Percentiles rank a stretch among this genome's conserved stretches.
phyloP scores from a whole-genome alignment of 345 rosid genomes.

The Dipteronia sinensis region DNA sequence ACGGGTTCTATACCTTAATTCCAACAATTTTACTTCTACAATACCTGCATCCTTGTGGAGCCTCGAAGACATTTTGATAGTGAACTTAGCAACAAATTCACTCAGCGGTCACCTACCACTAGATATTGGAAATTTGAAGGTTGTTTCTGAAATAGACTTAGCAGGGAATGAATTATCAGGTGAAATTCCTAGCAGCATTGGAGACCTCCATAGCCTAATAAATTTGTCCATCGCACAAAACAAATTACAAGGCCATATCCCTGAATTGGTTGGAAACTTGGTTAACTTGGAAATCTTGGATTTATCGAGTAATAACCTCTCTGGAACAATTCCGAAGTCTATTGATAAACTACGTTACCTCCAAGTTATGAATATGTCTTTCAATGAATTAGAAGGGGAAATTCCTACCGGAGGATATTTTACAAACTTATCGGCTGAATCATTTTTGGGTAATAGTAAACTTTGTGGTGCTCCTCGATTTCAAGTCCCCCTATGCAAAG shows the following conservation, averaged over 20 bases:
- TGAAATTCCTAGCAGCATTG: too few species aligned
- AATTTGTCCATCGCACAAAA: too few species aligned
- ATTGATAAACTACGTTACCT: slow-evolving; percentile 10
- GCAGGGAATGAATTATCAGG: too few species aligned
- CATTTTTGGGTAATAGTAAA: slow-evolving; percentile 12
- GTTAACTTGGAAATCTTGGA: slow-evolving; percentile 11
- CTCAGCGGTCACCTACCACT: neutral
- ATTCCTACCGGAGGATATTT: slow-evolving; percentile 25
- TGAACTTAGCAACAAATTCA: slow-evolving; percentile 10
- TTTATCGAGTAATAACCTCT: slow-evolving; percentile 16
- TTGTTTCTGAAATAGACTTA: too few species aligned
- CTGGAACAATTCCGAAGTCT: slow-evolving; percentile 21
- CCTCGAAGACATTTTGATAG: neutral
- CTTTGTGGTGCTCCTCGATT: neutral
- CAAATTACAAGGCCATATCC: neutral
- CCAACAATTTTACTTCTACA: neutral
- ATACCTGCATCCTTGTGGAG: neutral
- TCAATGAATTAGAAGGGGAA: slow-evolving; percentile 25
- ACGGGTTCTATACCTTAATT: neutral
- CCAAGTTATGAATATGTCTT: slow-evolving; percentile 12
- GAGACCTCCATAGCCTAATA: too few species aligned
- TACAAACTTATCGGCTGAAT: slow-evolving; percentile 7
- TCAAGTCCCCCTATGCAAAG: slow-evolving; percentile 8
- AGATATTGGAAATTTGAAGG: too few species aligned
- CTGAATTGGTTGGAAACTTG: slow-evolving; percentile 13